phyloP scores from a whole-genome alignment of 148 eudicot genomes.

The Spergularia bocconei region DNA sequence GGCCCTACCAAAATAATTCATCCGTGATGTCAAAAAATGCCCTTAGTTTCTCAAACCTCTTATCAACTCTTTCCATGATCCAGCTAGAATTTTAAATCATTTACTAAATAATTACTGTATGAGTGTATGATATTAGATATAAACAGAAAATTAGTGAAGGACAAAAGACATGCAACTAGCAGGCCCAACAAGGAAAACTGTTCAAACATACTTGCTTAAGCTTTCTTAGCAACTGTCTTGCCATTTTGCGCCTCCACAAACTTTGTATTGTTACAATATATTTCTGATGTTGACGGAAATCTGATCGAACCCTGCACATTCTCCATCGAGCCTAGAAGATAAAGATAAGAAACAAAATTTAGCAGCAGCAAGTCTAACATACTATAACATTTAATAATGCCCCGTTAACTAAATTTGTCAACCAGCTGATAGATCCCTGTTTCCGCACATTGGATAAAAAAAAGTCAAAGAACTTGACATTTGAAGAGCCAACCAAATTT shows the following conservation, averaged over 20 bases:
- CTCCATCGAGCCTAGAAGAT: slow-evolving; percentile 78
- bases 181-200: slow-evolving; percentile 8
- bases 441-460: too few species aligned
- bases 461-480: background rate
- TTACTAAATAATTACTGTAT: background rate
- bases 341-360: background rate
- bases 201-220: slow-evolving; percentile 70
- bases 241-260: slow-evolving; percentile 84
- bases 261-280: slow-evolving; percentile 75
- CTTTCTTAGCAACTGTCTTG: slow-evolving; percentile 62
- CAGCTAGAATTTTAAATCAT: background rate
- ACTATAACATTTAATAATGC: background rate
- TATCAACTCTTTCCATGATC: background rate
- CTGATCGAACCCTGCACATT: slow-evolving; percentile 55
- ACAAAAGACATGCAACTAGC: background rate
- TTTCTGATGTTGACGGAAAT: slow-evolving; percentile 57
- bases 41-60: background rate
- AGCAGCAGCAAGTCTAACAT: background rate
- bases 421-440: background rate
- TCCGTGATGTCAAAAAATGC: background rate
- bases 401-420: background rate
- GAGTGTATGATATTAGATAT: background rate
- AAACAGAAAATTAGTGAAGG: slow-evolving; percentile 1
- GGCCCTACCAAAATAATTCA: background rate
- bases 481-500: background rate